A percentile compares a stretch with the other conserved stretches of the same genome.
phyloP scores from a whole-genome alignment of 306 rosid genomes.

The Castanea mollissima region DNA sequence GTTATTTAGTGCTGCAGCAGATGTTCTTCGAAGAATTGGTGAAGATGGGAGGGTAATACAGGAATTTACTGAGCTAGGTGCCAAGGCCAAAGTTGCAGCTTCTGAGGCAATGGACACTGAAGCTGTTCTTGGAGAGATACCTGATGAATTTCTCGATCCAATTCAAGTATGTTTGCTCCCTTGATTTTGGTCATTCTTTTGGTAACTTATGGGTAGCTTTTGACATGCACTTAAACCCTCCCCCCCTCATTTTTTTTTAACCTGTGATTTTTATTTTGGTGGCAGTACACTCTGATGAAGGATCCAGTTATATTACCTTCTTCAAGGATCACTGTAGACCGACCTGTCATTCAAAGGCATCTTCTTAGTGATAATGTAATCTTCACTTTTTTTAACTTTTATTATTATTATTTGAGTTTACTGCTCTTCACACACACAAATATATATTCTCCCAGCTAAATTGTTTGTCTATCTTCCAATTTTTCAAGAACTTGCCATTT shows the following conservation, averaged over 20 bases:
- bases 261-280: background rate
- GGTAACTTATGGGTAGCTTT: background rate
- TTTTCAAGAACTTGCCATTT: too few relatives aligned
- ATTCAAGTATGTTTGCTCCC: constrained; percentile 64
- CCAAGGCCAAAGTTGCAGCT: constrained; percentile 88
- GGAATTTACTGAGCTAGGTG: constrained; percentile 78
- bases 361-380: constrained; percentile 88
- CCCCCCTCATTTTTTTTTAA: background rate
- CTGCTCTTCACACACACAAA: background rate
- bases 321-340: constrained; percentile 84
- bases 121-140: constrained; percentile 94
- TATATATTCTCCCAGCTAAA: too few relatives aligned
- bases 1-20: constrained; percentile 94
- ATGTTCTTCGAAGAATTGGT: constrained; percentile 74
- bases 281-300: constrained; percentile 96
- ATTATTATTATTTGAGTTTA: background rate
- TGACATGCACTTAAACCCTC: background rate
- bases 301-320: constrained; percentile 99
- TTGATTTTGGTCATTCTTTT: background rate
- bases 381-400: background rate
- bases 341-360: constrained; percentile 96
- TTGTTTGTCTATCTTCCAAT: too few relatives aligned
- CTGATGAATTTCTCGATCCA: constrained; percentile 99
- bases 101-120: constrained; percentile 93
- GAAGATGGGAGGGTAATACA: constrained; percentile 84